A percentile compares a stretch with the other conserved stretches of the same genome.
Conservation (phyloP, 768 basidiomycete species). For the Stropharia rugosoannulata region DNA sequence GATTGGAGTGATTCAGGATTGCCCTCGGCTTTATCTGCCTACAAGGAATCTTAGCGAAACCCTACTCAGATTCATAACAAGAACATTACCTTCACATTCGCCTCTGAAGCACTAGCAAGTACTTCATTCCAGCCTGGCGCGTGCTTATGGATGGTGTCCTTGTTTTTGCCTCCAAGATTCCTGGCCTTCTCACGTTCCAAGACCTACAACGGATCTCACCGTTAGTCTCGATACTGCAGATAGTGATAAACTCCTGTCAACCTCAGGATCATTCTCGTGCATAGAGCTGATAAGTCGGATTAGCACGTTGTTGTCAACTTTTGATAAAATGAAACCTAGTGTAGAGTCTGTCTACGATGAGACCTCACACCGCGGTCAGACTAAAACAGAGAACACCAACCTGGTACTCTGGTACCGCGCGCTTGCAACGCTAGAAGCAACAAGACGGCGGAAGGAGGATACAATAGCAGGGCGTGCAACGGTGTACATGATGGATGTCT, state of each 20-base stretch:
- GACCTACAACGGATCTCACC: constrained; percentile 26
- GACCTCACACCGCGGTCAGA: neutral
- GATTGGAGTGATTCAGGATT: constrained; percentile 34
- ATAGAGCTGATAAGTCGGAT: constrained; percentile 39
- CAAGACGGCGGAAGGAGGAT: neutral
- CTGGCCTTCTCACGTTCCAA: constrained; percentile 53
- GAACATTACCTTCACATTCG: constrained; percentile 53
- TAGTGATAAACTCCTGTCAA: constrained; percentile 16
- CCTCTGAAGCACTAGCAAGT: constrained; percentile 65
- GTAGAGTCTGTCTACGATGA: constrained; percentile 5
- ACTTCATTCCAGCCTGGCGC: constrained; percentile 76
- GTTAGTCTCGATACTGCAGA: neutral
- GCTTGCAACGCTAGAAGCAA: neutral
- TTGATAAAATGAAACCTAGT: constrained; percentile 9
- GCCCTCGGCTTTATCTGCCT: constrained; percentile 41
- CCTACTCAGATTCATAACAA: neutral
- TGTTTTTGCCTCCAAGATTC: constrained; percentile 38
- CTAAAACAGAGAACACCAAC: constrained; percentile 13
- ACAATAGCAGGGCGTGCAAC: constrained; percentile 12
- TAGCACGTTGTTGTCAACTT: neutral
- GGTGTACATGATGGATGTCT: constrained; percentile 12
- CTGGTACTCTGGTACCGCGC: constrained; percentile 21
- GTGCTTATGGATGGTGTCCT: constrained; percentile 47
- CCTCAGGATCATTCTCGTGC: constrained; percentile 60
- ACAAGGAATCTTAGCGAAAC: constrained; percentile 4